These are phyloP conservation scores for Metroxylon sagu DNA, from an alignment of 176 grass and related monocot genomes.

Conservation along the genomic window DNA sequence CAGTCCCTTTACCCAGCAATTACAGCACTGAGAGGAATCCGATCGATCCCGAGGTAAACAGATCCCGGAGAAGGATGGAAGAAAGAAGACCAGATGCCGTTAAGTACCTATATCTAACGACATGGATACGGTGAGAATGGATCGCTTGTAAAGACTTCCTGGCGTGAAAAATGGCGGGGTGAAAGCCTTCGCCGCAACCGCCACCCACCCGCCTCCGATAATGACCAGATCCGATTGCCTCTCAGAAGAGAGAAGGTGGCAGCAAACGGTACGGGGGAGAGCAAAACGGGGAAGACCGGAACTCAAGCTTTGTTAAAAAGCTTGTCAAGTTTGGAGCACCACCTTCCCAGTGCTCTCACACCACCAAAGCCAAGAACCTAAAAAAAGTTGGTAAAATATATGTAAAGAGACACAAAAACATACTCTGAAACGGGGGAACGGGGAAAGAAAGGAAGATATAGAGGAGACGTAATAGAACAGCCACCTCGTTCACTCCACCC, in stretches of 20 bases:
- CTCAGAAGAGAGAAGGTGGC: background rate
- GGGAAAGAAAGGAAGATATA: background rate
- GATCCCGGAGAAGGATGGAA: background rate
- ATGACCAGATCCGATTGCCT: background rate
- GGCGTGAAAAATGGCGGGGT: background rate
- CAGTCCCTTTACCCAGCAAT: background rate
- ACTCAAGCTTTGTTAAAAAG: too few species aligned
- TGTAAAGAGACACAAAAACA: too few species aligned
- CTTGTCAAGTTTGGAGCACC: too few species aligned
- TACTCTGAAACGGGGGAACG: background rate
- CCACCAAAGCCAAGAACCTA: too few species aligned
- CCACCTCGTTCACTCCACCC: background rate
- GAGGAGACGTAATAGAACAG: background rate
- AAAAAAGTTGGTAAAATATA: too few species aligned
- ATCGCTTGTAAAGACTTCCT: background rate
- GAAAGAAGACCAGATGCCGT: background rate
- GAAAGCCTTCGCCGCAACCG: slow-evolving; percentile 4
- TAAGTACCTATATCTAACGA: background rate
- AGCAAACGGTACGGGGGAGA: background rate
- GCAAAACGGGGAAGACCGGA: too few species aligned
- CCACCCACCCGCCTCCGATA: background rate
- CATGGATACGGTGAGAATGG: background rate
- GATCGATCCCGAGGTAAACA: background rate
- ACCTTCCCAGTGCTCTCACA: too few species aligned
- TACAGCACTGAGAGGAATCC: background rate